Conservation (phyloP, 495 filamentous ascomycete species). For the Hypoxylon fuscum region DNA sequence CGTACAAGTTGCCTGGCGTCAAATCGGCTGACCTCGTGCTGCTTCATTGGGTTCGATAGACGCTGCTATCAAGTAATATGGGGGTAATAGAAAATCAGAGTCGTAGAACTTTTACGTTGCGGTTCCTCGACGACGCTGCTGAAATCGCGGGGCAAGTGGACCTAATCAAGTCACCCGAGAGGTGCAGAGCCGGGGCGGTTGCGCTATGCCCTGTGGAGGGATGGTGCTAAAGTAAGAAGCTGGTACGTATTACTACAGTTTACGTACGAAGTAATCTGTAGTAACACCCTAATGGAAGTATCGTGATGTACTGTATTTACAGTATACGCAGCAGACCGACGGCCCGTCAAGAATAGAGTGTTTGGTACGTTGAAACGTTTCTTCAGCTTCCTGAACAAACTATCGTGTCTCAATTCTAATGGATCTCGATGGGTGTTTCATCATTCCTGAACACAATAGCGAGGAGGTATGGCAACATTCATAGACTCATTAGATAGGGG, state of each 20-base stretch:
- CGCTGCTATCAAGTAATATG: conserved; percentile 48
- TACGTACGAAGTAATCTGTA: conserved; percentile 3
- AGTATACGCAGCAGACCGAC: background rate
- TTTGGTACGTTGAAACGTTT: background rate
- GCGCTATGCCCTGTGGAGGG: conserved; percentile 26
- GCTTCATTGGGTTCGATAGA: conserved; percentile 38
- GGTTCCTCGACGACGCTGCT: conserved; percentile 32
- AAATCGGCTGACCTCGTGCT: conserved; percentile 46
- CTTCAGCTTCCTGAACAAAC: conserved; percentile 25
- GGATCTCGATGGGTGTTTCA: conserved; percentile 28
- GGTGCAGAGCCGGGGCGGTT: conserved; percentile 35
- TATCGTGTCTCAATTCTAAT: conserved; percentile 22
- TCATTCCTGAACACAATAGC: conserved; percentile 29
- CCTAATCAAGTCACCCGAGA: conserved; percentile 37
- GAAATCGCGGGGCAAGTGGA: conserved; percentile 41
- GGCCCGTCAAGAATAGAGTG: background rate
- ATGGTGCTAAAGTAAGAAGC: conserved; percentile 2
- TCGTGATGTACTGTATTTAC: background rate
- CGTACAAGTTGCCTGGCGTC: conserved; percentile 39
- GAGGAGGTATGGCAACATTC: conserved; percentile 35
- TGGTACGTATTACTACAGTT: conserved; percentile 18
- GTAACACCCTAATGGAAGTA: background rate
- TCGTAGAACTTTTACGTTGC: conserved; percentile 36
- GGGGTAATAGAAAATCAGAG: conserved; percentile 47
- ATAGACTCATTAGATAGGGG: conserved; percentile 25